phyloP scores from a whole-genome alignment of 495 filamentous ascomycete species.

The Hypoxylon trugodes region DNA sequence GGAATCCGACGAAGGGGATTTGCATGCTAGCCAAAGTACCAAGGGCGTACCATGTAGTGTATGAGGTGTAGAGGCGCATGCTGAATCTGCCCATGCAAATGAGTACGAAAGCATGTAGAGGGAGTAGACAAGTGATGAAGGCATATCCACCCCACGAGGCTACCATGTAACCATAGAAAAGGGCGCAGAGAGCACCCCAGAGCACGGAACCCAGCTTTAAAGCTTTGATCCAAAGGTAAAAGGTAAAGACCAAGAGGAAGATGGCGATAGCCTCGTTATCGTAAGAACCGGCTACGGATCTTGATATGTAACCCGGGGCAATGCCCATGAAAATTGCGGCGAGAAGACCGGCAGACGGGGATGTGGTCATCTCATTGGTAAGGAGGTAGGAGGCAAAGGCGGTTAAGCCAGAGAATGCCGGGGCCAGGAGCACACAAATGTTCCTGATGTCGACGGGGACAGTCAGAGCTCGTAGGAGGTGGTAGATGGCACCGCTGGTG shows the following conservation, averaged over 20 bases:
- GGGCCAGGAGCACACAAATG: slow-evolving; percentile 96
- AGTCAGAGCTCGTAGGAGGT: slow-evolving; percentile 87
- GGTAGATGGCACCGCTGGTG: slow-evolving; percentile 96
- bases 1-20: slow-evolving; percentile 97
- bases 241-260: slow-evolving; percentile 97
- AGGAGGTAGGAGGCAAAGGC: slow-evolving; percentile 94
- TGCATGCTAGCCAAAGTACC: slow-evolving; percentile 99
- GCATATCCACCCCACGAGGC: slow-evolving; percentile 99
- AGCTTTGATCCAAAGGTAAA: slow-evolving; percentile 98
- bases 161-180: slow-evolving; percentile 99
- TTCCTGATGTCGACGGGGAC: slow-evolving; percentile 98
- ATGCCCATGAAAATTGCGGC: slow-evolving; percentile 98
- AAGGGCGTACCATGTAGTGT: slow-evolving; percentile 97
- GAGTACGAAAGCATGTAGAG: slow-evolving; percentile 93
- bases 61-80: slow-evolving; percentile 91
- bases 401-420: slow-evolving; percentile 94
- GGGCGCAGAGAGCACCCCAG: slow-evolving; percentile 92
- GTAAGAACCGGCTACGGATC: slow-evolving; percentile 97
- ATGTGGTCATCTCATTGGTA: slow-evolving; percentile 93
- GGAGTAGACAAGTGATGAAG: slow-evolving; percentile 98
- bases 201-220: slow-evolving; percentile 94
- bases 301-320: slow-evolving; percentile 94
- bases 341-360: slow-evolving; percentile 91
- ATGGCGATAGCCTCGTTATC: slow-evolving; percentile 99
- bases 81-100: slow-evolving; percentile 98